A percentile compares a stretch with the other conserved stretches of the same genome.
Evolutionary conservation across 352 stramenopile species (phyloP).

Genomic region (Pythium coloratum): DNA sequence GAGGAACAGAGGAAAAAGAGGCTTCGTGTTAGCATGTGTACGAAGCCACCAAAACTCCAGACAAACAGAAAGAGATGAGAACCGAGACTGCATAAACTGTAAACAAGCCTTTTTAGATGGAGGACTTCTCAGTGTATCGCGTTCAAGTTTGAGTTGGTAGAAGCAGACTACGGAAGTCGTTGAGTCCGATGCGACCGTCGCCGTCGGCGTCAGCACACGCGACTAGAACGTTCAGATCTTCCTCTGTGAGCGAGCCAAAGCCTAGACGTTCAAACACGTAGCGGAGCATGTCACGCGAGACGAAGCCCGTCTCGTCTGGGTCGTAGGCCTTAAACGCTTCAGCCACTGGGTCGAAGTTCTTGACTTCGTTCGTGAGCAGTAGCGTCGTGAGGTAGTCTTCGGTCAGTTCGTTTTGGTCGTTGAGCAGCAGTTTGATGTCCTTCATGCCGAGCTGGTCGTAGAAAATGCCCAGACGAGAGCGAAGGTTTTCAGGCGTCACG

Average conservation of each 20-base stretch:
- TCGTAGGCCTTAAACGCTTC: slow-evolving; percentile 92
- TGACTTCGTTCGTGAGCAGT: slow-evolving; percentile 86
- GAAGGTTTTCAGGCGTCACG: slow-evolving; percentile 82
- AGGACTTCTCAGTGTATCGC: background rate
- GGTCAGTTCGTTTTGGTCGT: slow-evolving; percentile 73
- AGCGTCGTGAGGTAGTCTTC: slow-evolving; percentile 78
- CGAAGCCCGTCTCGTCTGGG: slow-evolving; percentile 83
- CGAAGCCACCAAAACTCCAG: background rate
- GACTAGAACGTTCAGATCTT: slow-evolving; percentile 83
- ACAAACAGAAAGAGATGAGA: background rate
- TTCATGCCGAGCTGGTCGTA: slow-evolving; percentile 86
- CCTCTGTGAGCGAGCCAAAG: slow-evolving; percentile 78
- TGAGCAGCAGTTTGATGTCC: slow-evolving; percentile 84
- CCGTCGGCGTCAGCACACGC: slow-evolving; percentile 85
- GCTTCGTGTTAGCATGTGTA: slow-evolving; percentile 19
- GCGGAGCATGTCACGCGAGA: slow-evolving; percentile 75
- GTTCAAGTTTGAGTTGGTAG: slow-evolving; percentile 27
- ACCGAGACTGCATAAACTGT: background rate
- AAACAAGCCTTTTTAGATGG: background rate
- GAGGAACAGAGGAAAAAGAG: background rate
- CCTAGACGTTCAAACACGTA: slow-evolving; percentile 83
- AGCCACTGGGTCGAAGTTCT: slow-evolving; percentile 87
- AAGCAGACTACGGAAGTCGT: slow-evolving; percentile 82
- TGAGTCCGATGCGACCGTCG: slow-evolving; percentile 76
- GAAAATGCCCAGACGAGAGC: slow-evolving; percentile 80